Evolutionary conservation across 2,329 filamentous ascomycete species (phyloP).

Genomic region (Talaromyces atroroseus): DNA sequence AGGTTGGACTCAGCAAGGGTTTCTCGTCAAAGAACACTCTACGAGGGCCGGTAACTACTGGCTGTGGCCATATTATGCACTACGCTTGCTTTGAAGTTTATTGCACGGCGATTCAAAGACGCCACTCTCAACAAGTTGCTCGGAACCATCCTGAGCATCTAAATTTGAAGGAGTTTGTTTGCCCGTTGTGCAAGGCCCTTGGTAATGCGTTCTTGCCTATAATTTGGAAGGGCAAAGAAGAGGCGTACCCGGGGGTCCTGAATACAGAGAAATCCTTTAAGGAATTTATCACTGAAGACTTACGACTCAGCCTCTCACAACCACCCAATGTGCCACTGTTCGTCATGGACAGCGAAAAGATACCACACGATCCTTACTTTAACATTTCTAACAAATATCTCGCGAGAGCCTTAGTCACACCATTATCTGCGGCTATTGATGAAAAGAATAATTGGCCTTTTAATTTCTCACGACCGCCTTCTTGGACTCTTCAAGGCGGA

Average conservation of each 20-base stretch:
- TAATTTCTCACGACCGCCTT: slow-evolving; percentile 23
- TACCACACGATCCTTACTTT: slow-evolving; percentile 35
- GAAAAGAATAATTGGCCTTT: slow-evolving; percentile 20
- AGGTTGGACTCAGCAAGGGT: slow-evolving; percentile 81
- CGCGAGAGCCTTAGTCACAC: slow-evolving; percentile 45
- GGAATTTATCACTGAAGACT: slow-evolving; percentile 60
- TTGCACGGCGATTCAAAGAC: slow-evolving; percentile 71
- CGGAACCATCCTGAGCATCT: slow-evolving; percentile 85
- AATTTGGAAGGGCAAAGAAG: slow-evolving; percentile 88
- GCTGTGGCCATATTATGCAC: slow-evolving; percentile 98
- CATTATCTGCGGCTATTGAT: slow-evolving; percentile 40
- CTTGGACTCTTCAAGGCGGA: slow-evolving; percentile 20
- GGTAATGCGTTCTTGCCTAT: slow-evolving; percentile 94
- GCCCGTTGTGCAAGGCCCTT: slow-evolving; percentile 91
- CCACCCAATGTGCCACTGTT: slow-evolving; percentile 43
- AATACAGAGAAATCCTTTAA: slow-evolving; percentile 57
- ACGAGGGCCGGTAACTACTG: slow-evolving; percentile 75
- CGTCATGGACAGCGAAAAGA: slow-evolving; percentile 30
- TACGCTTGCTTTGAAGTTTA: slow-evolving; percentile 93
- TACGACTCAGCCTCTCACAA: slow-evolving; percentile 46
- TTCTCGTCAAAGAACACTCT: slow-evolving; percentile 66
- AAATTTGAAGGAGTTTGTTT: slow-evolving; percentile 81
- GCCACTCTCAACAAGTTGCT: slow-evolving; percentile 88
- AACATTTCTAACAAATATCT: slow-evolving; percentile 50
- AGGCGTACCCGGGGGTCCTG: slow-evolving; percentile 71